Conservation (phyloP, 257 asterid species). For the Ophiorrhiza pumila region DNA sequence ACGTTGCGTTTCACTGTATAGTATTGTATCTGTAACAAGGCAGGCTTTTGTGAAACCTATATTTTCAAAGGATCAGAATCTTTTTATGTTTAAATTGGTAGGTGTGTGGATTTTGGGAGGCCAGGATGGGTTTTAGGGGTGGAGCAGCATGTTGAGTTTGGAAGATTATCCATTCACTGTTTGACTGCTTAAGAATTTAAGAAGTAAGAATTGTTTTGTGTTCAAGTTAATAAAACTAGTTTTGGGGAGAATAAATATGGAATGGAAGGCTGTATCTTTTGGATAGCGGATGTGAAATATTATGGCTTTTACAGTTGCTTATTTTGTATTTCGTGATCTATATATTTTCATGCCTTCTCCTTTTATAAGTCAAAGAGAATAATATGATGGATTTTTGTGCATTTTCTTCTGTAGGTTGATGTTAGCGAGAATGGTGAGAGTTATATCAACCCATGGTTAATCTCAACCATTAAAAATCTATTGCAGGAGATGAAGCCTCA, state of each 20-base stretch:
- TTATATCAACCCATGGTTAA: constrained; percentile 77
- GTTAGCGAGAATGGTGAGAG: constrained; percentile 35
- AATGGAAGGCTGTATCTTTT: neutral
- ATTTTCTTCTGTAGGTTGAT: constrained; percentile 41
- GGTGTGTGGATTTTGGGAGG: neutral
- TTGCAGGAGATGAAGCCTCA: constrained; percentile 34
- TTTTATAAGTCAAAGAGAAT: neutral
- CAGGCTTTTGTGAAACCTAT: neutral
- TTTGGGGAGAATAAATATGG: neutral
- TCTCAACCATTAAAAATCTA: constrained; percentile 34
- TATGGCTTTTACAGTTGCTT: neutral
- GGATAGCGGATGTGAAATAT: neutral
- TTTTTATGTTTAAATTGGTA: neutral
- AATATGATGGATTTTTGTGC: constrained; percentile 19
- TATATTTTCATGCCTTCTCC: neutral
- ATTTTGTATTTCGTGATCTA: neutral
- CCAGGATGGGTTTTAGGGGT: neutral
- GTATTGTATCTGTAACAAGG: neutral
- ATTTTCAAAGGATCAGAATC: too few relatives aligned
- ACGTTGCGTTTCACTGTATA: neutral
- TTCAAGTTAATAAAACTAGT: neutral
- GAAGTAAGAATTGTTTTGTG: neutral
- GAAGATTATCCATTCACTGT: too few relatives aligned
- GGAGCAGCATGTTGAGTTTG: neutral
- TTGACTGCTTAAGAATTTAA: neutral